A percentile compares a stretch with the other conserved stretches of the same genome.
Evolutionary conservation across 2,329 filamentous ascomycete species (phyloP).

Genomic region (Phialophora expanda): DNA sequence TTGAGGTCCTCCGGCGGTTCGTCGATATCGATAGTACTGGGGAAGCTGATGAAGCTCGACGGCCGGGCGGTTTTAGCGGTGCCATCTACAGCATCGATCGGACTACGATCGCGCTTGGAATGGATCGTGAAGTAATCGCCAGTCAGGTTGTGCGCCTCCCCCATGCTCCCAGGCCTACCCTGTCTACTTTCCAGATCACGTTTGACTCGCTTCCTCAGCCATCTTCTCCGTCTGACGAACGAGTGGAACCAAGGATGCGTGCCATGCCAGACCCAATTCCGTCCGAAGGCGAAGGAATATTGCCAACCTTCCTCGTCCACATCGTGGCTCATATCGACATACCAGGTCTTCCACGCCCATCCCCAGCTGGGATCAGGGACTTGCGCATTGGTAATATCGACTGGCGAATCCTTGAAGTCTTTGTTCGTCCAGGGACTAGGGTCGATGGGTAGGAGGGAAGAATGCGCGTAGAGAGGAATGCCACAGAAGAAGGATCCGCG

Average conservation of each 20-base stretch:
- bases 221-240: conserved; percentile 86
- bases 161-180: conserved; percentile 43
- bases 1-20: conserved; percentile 60
- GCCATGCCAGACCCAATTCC: conserved; percentile 81
- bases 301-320: conserved; percentile 94
- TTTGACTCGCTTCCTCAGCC: conserved; percentile 81
- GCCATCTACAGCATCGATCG: conserved; percentile 48
- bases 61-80: conserved; percentile 40
- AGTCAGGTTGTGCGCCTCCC: conserved; percentile 70
- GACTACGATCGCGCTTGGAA: conserved; percentile 56
- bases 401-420: conserved; percentile 61
- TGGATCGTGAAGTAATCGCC: conserved; percentile 81
- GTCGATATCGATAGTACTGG: conserved; percentile 51
- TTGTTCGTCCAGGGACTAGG: conserved; percentile 84
- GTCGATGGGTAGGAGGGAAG: conserved; percentile 83
- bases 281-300: conserved; percentile 86
- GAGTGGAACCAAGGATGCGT: conserved; percentile 90
- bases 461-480: conserved; percentile 83
- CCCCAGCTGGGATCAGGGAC: conserved; percentile 94
- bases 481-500: conserved; percentile 89
- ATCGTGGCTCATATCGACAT: conserved; percentile 77
- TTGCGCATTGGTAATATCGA: conserved; percentile 83
- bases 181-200: conserved; percentile 49
- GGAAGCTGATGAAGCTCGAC: conserved; percentile 44
- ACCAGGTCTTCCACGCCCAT: conserved; percentile 78